Conservation (phyloP, 805 yeast genomes). For the Saccharomycopsis sp. region DNA sequence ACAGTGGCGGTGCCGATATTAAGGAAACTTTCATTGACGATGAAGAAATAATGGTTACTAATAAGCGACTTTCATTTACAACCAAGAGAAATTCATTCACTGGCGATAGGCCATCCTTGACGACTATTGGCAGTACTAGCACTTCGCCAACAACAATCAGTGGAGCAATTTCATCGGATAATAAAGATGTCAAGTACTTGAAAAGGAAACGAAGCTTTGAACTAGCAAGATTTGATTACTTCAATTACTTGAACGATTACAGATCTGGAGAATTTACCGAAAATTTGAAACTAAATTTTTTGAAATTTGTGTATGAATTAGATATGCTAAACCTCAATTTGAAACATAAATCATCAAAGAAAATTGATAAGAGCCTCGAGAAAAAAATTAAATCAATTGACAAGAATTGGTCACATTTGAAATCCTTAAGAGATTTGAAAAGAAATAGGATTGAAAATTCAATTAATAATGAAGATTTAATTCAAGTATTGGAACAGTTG, state of each 20-base stretch:
- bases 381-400: neutral
- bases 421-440: neutral
- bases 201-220: constrained; percentile 35
- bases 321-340: constrained; percentile 2
- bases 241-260: constrained; percentile 32
- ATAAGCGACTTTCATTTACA: constrained; percentile 11
- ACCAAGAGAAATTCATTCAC: constrained; percentile 9
- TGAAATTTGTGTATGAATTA: constrained; percentile 12
- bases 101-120: neutral
- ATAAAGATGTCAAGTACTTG: constrained; percentile 33
- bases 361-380: neutral
- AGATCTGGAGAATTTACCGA: constrained; percentile 23
- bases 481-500: neutral
- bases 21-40: constrained; percentile 4
- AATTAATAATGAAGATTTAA: constrained; percentile 1
- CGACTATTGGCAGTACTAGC: neutral
- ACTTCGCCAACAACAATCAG: neutral
- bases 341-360: neutral
- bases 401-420: neutral
- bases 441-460: constrained; percentile 2
- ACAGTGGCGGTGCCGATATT: neutral
- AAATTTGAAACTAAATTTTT: constrained; percentile 6
- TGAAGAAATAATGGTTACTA: constrained; percentile 2
- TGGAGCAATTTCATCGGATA: neutral
- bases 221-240: constrained; percentile 39